Base-by-base conservation (phyloP, 176 grass and related monocot genomes). In the Tillandsia leiboldiana region DNA sequence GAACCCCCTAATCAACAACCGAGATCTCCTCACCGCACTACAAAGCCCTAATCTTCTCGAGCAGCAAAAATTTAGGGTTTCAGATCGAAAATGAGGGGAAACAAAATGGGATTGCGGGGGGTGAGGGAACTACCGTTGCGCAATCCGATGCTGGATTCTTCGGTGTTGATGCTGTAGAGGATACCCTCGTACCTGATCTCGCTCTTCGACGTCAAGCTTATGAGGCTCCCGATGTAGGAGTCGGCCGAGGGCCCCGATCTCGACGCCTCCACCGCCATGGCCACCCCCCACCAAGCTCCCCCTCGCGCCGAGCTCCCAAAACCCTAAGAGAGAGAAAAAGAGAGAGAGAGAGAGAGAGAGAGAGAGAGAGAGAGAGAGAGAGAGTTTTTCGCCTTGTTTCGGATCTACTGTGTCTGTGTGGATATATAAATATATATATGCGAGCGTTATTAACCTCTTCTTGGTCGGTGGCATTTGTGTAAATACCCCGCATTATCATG, bases 161-260 rank as follows among this genome's bases (percentile, higher is more conserved):
- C 92, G 72, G 92, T 89, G 83, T 91, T 96, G 86, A 96, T 96
- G 78, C 74, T 87, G 92, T 96, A 96, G 4, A 96, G 73, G 79
- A 96, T 58, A n/a, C 88, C 92, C 72, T 91, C 92, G 75, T 96
- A 96, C 67, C 92, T 83, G 81, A 96, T 96, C 85, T 91, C 88
- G 83, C 92, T 96, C 75, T 96, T 96, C 62, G 92, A 96, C 15
- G 83, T 96, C 49, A 96, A 85, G 68, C 85, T 96, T 66, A 91
- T 96, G 54, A 96, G 62, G 67, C 88, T 96, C 61, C 90, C 90
- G 73, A 94, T 76, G 86, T 86, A 94, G 65, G 85, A 84, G 72
- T 94, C 90, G 14, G 73, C 73, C 22, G 81, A 68, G 24, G 79
- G n/a, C 27, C 75, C 63, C 9, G 87, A 66, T 63, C 84, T 82